A percentile compares a stretch with the other conserved stretches of the same genome.
Conservation (phyloP, 257 asterid species). For the Nicotiana otophora region DNA sequence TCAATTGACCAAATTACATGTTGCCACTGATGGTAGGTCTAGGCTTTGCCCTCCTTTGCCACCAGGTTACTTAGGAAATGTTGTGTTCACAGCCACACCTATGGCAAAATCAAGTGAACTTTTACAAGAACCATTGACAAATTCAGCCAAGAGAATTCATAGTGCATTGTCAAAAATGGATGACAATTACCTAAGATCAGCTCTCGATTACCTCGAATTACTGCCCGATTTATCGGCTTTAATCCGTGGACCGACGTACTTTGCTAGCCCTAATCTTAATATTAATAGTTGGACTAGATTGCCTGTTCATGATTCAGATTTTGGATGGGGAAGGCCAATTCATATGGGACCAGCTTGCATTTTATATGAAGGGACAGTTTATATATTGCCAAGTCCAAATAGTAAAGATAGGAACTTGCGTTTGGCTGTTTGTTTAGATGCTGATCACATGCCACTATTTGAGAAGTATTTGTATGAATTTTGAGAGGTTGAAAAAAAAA, state of each 20-base stretch:
- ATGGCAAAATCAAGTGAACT: conserved; percentile 36
- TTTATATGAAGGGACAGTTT: conserved; percentile 60
- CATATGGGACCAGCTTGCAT: conserved; percentile 64
- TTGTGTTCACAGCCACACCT: conserved; percentile 53
- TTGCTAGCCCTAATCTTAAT: conserved; percentile 64
- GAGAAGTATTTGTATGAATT: conserved; percentile 47
- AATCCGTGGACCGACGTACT: conserved; percentile 44
- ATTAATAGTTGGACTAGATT: conserved; percentile 73
- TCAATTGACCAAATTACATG: conserved; percentile 51
- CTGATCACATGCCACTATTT: conserved; percentile 47
- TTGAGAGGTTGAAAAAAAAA: background rate
- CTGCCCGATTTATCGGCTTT: conserved; percentile 56
- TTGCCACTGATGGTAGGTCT: conserved; percentile 67
- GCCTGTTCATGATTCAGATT: conserved; percentile 67
- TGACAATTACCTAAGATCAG: conserved; percentile 40
- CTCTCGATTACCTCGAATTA: conserved; percentile 47
- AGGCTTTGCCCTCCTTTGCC: conserved; percentile 58
- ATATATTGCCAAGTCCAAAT: conserved; percentile 44
- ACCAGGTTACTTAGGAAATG: conserved; percentile 61
- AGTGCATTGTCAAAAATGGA: conserved; percentile 47
- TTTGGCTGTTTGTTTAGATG: conserved; percentile 65
- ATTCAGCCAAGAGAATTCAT: conserved; percentile 43
- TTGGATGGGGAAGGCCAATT: conserved; percentile 84
- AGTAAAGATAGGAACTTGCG: conserved; percentile 45
- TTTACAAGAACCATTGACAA: conserved; percentile 29